Evolutionary conservation across 2,329 filamentous ascomycete species (phyloP), one percentile per base, ranked within the genome.

Genomic region (Daldinia sp.): DNA sequence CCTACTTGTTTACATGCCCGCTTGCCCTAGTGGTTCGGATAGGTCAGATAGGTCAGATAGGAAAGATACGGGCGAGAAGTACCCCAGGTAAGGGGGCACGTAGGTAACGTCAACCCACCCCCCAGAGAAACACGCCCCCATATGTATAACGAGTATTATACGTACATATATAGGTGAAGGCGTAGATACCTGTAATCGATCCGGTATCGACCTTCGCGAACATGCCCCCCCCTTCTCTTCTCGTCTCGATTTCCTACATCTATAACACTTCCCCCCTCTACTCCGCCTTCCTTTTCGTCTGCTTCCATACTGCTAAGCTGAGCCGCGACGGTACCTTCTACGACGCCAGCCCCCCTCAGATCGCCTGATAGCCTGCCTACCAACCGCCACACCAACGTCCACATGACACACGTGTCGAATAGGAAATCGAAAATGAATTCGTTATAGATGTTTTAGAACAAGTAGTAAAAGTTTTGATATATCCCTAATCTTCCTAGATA

Each of bases 41-140:
- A 56, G 45, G 37, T 41, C n/a, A 35, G 47, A 34, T 49, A 50
- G 29, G n/a, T 21, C 2, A n/a, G 15, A 41, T 41, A 11, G 30
- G 25, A 3, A 8, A 50, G 29, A 35, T 50, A 35, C 30, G 11
- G 17, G 30, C 23, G 17, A 35, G 27, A 34, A 21, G 47, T 50
- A 50, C 47, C 34, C 25, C 23, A 57, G 61, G 53, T 58, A 64
- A 57, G 58, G 61, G 63, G 61, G 54, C 54, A 62, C 25, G 53
- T 61, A 60, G 64, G 66, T 69, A 66, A 70, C 70, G 66, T 65
- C 67, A 70, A 67, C 63, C 66, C 63, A 61, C 61, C 41, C 56
- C 61, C 41, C 59, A 29, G 48, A 50, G 48, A 35, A 61, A 61
- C 35, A 52, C 29, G 19, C 50, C 41, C 58, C 34, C 47, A 45